These are phyloP conservation scores for Fraxinus quadrangulata DNA, from an alignment of 257 asterid genomes.

Conservation along the genomic window DNA sequence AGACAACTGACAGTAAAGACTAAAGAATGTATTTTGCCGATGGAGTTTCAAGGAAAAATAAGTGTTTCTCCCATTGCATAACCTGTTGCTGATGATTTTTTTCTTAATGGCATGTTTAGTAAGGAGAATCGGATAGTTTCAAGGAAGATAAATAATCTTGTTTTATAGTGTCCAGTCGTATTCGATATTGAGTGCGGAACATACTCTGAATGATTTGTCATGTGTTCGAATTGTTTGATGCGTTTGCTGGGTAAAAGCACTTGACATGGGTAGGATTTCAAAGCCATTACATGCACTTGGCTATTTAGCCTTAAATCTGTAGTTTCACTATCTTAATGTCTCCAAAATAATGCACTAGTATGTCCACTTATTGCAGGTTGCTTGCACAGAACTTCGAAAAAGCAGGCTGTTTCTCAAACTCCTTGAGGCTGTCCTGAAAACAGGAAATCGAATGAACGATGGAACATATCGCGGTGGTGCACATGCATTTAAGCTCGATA, in stretches of 20 bases:
- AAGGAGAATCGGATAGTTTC: neutral
- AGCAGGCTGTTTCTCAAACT: constrained; percentile 70
- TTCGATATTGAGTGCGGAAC: neutral
- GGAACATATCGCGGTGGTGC: constrained; percentile 80
- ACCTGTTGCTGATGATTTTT: neutral
- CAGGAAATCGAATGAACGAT: constrained; percentile 76
- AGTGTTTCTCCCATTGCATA: neutral
- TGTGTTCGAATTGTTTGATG: too few species aligned
- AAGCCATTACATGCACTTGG: neutral
- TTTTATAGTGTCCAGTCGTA: neutral
- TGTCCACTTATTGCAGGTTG: constrained; percentile 45
- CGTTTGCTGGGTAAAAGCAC: too few species aligned
- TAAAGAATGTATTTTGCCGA: neutral
- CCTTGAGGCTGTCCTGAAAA: constrained; percentile 75
- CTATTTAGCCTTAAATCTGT: neutral
- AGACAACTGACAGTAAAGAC: neutral
- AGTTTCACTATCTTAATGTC: neutral
- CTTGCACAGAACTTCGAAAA: constrained; percentile 59
- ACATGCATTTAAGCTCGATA: constrained; percentile 69
- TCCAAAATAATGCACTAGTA: constrained; percentile 12
- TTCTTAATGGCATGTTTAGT: neutral
- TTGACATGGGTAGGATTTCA: too few species aligned
- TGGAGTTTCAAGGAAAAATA: neutral
- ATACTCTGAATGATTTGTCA: neutral
- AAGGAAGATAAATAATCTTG: too few species aligned